Evolutionary conservation across 805 yeast species (phyloP), one percentile per base, ranked within the genome.

Genomic region (Zygotorulaspora chibaensis): DNA sequence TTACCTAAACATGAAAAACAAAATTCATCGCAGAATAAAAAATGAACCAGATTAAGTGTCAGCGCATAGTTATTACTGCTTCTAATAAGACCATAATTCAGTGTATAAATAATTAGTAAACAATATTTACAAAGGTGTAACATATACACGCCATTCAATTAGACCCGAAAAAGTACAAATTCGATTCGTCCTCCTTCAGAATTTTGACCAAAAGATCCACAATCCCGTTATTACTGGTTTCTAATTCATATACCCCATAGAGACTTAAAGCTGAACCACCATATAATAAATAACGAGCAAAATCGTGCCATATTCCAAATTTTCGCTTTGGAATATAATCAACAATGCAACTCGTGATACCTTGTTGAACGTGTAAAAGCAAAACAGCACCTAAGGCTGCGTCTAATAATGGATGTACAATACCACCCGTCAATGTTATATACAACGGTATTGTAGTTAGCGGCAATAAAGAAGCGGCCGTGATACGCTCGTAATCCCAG

Each of bases 251-350:
- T 37, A 84, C 62, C 46, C 95, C 95, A 63, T 83, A 86, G 17
- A 80, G 77, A 13, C 83, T 79, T 34, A 84, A 66, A 20, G 76
- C 74, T 18, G 87, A 73, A 38, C 93, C 91, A 20, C 80, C 62
- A 31, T 80, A 71, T 59, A 86, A 71, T 39, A 81, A 59, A 54
- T 75, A 73, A 76, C 77, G 77, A 46, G 87, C 85, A 48, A 63
- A 65, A 47, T 70, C 73, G 67, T 84, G 87, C 75, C 77, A 74
- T 28, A 72, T 53, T 12, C 90, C 89, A 58, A 76, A 86, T 29
- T 81, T 86, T 70, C 91, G 77, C 61, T 70, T 70, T 42, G 91
- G 93, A 44, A 86, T 81, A 68, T 84, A 84, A 66, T 86, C 93
- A 46, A 77, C 76, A 56, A 86, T 85, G 72, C 93, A 84, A 35